Conservation (phyloP, 2,329 filamentous ascomycete species). For the Helotiales sp. region DNA sequence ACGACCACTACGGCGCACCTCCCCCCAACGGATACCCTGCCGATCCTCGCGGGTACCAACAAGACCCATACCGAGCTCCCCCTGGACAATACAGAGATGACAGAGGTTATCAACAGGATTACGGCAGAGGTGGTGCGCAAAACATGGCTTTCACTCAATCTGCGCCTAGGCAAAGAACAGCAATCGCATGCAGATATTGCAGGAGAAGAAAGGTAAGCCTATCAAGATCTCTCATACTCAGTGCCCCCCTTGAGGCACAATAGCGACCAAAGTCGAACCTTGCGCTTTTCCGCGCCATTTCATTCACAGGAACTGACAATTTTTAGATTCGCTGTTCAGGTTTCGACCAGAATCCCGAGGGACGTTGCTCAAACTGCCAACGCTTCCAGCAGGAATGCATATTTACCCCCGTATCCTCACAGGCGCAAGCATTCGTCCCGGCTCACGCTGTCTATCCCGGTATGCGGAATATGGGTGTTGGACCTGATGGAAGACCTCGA, state of each 20-base stretch:
- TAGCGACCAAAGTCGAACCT: background rate
- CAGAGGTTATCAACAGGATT: conserved; percentile 37
- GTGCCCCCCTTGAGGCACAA: background rate
- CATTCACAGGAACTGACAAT: background rate
- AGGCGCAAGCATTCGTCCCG: conserved; percentile 76
- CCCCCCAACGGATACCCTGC: conserved; percentile 36
- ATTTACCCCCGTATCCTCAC: conserved; percentile 76
- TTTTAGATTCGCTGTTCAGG: conserved; percentile 75
- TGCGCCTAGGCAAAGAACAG: conserved; percentile 63
- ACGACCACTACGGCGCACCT: conserved; percentile 37
- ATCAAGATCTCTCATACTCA: background rate
- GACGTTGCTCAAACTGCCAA: conserved; percentile 74
- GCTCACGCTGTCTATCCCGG: conserved; percentile 69
- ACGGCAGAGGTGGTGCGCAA: conserved; percentile 35
- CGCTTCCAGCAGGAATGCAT: conserved; percentile 79
- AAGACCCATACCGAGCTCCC: conserved; percentile 37
- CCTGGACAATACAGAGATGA: conserved; percentile 37
- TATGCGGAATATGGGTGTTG: conserved; percentile 50
- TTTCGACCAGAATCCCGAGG: conserved; percentile 73
- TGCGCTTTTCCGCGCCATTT: background rate
- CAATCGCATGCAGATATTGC: conserved; percentile 65
- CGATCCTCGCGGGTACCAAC: conserved; percentile 36
- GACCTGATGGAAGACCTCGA: conserved; percentile 42
- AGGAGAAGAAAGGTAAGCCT: conserved; percentile 60
- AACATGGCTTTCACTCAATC: conserved; percentile 48